These are phyloP conservation scores for Malus hybrid DNA, from an alignment of 331 rosid genomes.

Conservation along the genomic window DNA sequence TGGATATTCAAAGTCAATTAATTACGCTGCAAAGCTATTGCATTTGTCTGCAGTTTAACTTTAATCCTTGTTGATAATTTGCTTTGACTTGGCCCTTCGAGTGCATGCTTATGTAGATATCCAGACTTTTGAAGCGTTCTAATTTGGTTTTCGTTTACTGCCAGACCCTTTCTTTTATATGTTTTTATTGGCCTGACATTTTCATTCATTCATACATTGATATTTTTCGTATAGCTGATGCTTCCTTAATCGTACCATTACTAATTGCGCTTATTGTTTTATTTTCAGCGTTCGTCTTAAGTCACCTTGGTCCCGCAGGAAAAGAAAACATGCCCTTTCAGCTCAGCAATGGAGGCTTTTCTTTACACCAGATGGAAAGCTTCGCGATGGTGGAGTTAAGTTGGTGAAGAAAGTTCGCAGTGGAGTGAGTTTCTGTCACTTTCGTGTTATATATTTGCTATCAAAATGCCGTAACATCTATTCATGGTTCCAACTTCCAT, in stretches of 20 bases:
- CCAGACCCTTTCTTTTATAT: neutral
- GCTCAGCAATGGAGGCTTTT: conserved; percentile 72
- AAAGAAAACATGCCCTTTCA: conserved; percentile 79
- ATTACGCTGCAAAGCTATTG: neutral
- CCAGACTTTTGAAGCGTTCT: neutral
- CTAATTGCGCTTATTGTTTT: neutral
- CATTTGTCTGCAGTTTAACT: neutral
- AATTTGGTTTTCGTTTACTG: neutral
- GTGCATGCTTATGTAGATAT: neutral
- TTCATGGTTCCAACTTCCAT: neutral
- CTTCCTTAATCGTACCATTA: neutral
- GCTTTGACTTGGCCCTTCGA: neutral
- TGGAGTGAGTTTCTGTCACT: conserved; percentile 64
- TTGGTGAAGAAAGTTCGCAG: conserved; percentile 95
- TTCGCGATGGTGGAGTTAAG: conserved; percentile 83
- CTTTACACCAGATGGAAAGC: conserved; percentile 74
- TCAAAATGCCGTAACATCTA: neutral
- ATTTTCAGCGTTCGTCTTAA: conserved; percentile 82
- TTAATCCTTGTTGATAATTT: neutral
- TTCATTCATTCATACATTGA: neutral
- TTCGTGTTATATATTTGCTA: conserved; percentile 1
- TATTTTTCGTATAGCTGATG: neutral
- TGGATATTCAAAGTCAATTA: neutral
- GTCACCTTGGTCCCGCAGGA: conserved; percentile 99
- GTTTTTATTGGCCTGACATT: neutral